Evolutionary conservation across 2,329 filamentous ascomycete genomes (phyloP), one percentile per base, ranked within the genome.

Genomic region (Paraconiothyrium sp.): DNA sequence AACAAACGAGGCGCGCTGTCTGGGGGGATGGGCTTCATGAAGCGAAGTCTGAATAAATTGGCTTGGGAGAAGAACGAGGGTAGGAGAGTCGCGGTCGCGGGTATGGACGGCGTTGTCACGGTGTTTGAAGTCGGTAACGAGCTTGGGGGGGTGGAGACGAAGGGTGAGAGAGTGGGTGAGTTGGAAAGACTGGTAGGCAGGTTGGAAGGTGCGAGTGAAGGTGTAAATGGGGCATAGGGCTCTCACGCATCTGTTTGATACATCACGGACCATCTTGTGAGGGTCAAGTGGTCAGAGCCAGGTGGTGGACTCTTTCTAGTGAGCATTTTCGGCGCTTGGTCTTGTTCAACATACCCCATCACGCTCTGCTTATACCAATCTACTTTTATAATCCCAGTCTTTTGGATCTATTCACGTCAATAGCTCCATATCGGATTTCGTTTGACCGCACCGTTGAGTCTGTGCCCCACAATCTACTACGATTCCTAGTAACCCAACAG

Each of bases 21-120:
- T 60, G 65, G 75, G 67, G 72, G 80, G 60, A 65, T 79, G 69
- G 87, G 88, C 32, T 88, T 92, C 77, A 85, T 94, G 71, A 92
- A 90, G 60, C 91, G 92, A 81, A 97, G 93, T 76, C 81, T 99
- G 72, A 99, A 99, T 79, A 97, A 95, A 82, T 84, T 97, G 47
- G 91, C 93, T 0, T 99, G 95, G 95, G 95, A 99, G 80, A 89
- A 89, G 71, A 90, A 88, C 48, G 94, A 97, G 75, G 96, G 95
- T 52, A 91, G 91, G 79, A 87, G 92, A 55, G 82, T 98, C 54
- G 95, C 94, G 1, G 93, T 93, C 0, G 96, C 95, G 48, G 95
- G 95, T 4, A 90, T 99, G 63, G 94, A 97, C 73, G 94, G 94
- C 11, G 89, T 93, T 1, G 84, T 97, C 24, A 97, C 92, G 0